Conservation (phyloP, 768 basidiomycete species). For the Hypholoma fasciculare region DNA sequence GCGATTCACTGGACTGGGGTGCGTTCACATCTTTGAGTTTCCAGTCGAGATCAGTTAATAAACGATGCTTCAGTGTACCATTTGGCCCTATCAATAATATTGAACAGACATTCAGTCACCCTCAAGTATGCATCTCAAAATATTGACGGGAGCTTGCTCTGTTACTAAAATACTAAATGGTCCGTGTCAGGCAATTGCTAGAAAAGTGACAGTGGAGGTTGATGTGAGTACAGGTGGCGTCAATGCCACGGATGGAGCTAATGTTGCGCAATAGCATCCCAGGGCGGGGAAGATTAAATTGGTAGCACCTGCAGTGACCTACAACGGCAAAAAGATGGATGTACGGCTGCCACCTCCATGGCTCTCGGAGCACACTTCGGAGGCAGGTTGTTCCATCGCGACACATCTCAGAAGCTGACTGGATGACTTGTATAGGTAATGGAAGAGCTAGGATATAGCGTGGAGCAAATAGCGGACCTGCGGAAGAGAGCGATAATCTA, state of each 20-base stretch:
- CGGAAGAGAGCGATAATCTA: conserved; percentile 38
- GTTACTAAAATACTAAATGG: conserved; percentile 9
- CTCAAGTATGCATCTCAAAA: conserved; percentile 41
- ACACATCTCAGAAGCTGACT: conserved; percentile 1
- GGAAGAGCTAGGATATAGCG: conserved; percentile 35
- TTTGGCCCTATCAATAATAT: conserved; percentile 95
- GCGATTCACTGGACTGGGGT: conserved; percentile 79
- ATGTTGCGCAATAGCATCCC: conserved; percentile 50
- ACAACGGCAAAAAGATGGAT: conserved; percentile 79
- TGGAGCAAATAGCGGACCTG: conserved; percentile 40
- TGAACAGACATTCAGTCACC: conserved; percentile 85
- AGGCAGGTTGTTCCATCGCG: conserved; percentile 41
- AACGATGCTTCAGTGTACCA: conserved; percentile 53
- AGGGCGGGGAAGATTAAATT: conserved; percentile 76
- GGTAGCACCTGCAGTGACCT: conserved; percentile 78
- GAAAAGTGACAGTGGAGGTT: conserved; percentile 74
- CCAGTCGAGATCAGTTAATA: neutral
- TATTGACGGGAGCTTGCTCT: conserved; percentile 1
- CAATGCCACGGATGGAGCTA: neutral
- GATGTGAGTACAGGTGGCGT: conserved; percentile 49
- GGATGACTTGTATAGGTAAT: conserved; percentile 34
- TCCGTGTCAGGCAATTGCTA: conserved; percentile 62
- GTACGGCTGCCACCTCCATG: conserved; percentile 82
- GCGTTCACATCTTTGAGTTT: conserved; percentile 22
- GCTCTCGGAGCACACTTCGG: conserved; percentile 80